Conservation (phyloP, 1,284 basidiomycete species). For the Cryptococcus depauperatus region DNA sequence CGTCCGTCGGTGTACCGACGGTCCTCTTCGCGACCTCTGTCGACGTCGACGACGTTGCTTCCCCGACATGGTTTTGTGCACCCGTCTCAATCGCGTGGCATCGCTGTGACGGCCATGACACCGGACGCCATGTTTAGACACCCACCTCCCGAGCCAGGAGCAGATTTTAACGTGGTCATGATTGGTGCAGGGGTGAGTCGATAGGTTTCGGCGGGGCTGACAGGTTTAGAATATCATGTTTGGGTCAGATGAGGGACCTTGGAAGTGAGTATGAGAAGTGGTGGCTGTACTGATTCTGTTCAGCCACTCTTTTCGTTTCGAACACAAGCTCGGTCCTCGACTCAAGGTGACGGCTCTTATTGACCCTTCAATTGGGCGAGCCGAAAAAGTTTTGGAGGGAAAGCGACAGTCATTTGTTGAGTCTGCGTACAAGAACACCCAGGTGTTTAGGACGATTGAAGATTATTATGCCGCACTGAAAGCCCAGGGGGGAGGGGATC, state of each 20-base stretch:
- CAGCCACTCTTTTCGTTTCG: constrained; percentile 93
- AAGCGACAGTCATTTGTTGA: constrained; percentile 93
- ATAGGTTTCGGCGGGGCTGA: no score
- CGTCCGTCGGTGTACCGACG: constrained; percentile 8
- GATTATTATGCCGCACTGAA: constrained; percentile 69
- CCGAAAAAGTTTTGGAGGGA: constrained; percentile 68
- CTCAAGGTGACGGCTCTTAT: constrained; percentile 93
- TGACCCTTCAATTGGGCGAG: constrained; percentile 79
- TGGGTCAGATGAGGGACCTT: constrained; percentile 67
- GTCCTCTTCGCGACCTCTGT: constrained; percentile 8
- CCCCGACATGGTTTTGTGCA: constrained; percentile 14
- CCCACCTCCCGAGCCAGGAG: constrained; percentile 45
- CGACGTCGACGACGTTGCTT: constrained; percentile 20
- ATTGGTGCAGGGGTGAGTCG: constrained; percentile 64
- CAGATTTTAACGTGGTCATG: constrained; percentile 82
- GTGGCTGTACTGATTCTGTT: constrained; percentile 25
- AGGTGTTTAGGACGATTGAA: constrained; percentile 77
- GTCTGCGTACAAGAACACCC: constrained; percentile 85
- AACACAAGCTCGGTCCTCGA: constrained; percentile 90
- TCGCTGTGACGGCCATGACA: constrained; percentile 34
- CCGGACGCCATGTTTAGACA: constrained; percentile 35
- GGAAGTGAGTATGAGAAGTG: constrained; percentile 29
- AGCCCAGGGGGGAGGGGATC: constrained; percentile 40
- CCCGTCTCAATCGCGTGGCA: constrained; percentile 20
- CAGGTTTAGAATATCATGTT: constrained; percentile 71